Conservation (phyloP, 148 eudicot genomes). For the Diospyros lotus region DNA sequence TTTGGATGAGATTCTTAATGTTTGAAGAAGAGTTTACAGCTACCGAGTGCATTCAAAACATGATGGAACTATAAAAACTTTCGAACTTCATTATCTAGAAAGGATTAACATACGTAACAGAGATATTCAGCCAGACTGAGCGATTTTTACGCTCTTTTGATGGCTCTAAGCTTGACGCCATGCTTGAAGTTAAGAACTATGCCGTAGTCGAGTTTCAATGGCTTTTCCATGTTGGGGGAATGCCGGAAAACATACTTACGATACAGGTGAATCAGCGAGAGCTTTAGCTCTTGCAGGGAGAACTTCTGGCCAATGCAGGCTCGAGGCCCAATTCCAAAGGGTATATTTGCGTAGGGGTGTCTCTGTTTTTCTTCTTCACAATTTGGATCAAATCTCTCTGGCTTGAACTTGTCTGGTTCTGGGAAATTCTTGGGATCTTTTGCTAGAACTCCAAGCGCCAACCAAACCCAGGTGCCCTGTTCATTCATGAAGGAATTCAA, state of each 20-base stretch:
- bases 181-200: conserved; percentile 74
- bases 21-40: no score
- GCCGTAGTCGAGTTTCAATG: conserved; percentile 70
- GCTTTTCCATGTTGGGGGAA: conserved; percentile 77
- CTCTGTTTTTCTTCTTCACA: conserved; percentile 74
- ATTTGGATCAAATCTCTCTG: conserved; percentile 78
- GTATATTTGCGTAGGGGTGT: conserved; percentile 92
- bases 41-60: no score
- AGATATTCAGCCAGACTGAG: background rate
- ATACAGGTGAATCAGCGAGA: conserved; percentile 65
- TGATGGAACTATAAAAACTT: no score
- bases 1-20: no score
- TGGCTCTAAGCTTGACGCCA: conserved; percentile 73
- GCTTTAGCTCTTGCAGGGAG: conserved; percentile 79
- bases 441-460: conserved; percentile 87
- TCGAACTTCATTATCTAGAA: no score
- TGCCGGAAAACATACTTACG: conserved; percentile 65
- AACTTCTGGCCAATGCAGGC: conserved; percentile 91
- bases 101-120: no score
- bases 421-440: conserved; percentile 84
- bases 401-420: conserved; percentile 76
- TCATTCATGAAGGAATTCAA: conserved; percentile 4
- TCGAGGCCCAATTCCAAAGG: conserved; percentile 91
- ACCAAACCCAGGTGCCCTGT: conserved; percentile 98
- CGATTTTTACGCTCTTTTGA: conserved; percentile 27